Evolutionary conservation across 225 moss, liverwort and hornwort genomes (phyloP), one percentile per base, ranked within the genome.

Genomic region (Ulota crispa): DNA sequence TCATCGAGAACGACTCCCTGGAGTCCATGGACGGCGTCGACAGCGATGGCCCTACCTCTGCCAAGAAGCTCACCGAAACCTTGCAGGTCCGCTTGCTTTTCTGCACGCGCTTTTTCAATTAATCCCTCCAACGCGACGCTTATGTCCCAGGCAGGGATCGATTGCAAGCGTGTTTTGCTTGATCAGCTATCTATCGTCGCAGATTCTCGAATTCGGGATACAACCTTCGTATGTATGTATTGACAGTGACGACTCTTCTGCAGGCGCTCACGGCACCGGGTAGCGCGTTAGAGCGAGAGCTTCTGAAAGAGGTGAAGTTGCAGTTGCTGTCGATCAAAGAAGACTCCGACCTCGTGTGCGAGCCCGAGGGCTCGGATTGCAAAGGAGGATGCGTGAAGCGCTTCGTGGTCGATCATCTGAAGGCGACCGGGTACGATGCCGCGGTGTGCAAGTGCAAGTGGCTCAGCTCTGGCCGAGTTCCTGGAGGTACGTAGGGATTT

Each of bases 351-450:
- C 91, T 92, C 23, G 78, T 89, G 55, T 91, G 91, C 64, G 89
- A 89, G 75, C 82, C 87, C 24, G 84, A 86, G 60, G 86, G 86
- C 75, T 81, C 88, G n/a, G 87, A 88, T 81, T 93, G 94, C 89
- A 92, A 92, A 87, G 95, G 93, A 81, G 92, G 89, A 80, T 96
- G 95, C 86, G 80, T 91, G 13, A 95, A 93, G 82, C 93, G 96
- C 64, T 88, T 92, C 73, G 85, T 95, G 12, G 91, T 93, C 9
- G 89, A 86, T 72, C 86, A 91, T 63, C 86, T 96, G 4, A 86
- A 86, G 80, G 54, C 86, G 8, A 74, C 76, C 11, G 91, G 92
- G 16, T 95, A 92, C 64, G 92, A 91, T 72, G 93, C 93, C 59
- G 92, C 87, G 41, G 83, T 95, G 26, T 97, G 96, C 89, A 95